Base-by-base conservation (phyloP, 139 green algal species). In the Tetradesmus obliquus region DNA sequence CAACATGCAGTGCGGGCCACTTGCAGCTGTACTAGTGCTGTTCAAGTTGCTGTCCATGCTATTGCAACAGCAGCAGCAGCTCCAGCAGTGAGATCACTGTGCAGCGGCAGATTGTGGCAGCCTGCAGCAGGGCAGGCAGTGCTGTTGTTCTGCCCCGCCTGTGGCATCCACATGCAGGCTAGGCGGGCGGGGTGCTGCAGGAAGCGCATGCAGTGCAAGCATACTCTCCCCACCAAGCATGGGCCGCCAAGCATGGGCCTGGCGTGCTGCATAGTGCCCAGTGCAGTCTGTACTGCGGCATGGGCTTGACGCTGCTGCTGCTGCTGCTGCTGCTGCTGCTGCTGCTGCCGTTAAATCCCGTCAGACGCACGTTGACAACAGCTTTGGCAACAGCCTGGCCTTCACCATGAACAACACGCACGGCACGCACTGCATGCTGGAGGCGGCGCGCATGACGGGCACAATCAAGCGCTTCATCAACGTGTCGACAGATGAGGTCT, bases 391-490 rank as follows among this genome's bases (percentile, higher is more conserved):
- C 94, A 97, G 93, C 10, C 94, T 99, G 74, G 94, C 96, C 17
- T 98, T 99, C 92, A 98, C 97, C 53, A 97, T 98, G 93, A 99
- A 99, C 96, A 99, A 99, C 95, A 99, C 98, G 7, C 97, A 97
- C 54, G 98, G 98, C 85, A 99, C 98, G 20, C 98, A 99, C 87
- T 96, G 99, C 0, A 94, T 99, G 90, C 95, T 99, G 53, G 98
- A 99, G 95, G 95, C 97, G 1, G 94, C 88, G 79, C 96, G 98
- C 54, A 94, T 95, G 84, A 94, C 95, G 5, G 97, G 97, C 20
- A 95, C 92, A 51, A 97, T 99, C 88, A 88, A 79, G 20, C 95
- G 98, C 6, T 99, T 99, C 94, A 97, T 99, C 91, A 97, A 98
- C 91, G 98, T 99, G 12, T 98, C 90, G 79, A 97, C 94, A 12